These are phyloP conservation scores for Carallia pectinifolia DNA, from an alignment of 345 rosid genomes.

Conservation along the genomic window DNA sequence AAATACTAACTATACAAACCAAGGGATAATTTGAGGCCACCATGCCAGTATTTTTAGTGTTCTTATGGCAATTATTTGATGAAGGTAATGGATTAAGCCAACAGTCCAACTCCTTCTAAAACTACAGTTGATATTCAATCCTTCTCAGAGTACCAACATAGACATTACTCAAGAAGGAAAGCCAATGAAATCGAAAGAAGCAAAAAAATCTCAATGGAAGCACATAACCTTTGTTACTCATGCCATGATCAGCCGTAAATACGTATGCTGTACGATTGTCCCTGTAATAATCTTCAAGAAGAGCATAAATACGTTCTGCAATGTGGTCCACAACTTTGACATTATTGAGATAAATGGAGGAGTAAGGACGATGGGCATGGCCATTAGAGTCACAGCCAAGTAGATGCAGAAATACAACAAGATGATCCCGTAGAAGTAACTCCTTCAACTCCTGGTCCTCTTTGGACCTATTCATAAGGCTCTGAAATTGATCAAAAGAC, in stretches of 20 bases:
- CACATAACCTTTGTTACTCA: slow-evolving; percentile 86
- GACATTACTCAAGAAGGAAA: neutral
- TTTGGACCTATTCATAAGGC: slow-evolving; percentile 79
- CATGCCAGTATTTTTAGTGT: neutral
- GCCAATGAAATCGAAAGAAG: neutral
- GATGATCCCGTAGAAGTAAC: slow-evolving; percentile 74
- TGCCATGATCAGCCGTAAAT: slow-evolving; percentile 97
- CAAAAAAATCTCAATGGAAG: neutral
- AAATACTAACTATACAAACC: neutral
- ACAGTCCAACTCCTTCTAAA: neutral
- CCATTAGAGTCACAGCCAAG: slow-evolving; percentile 99
- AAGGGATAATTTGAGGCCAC: neutral
- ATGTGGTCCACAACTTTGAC: slow-evolving; percentile 90
- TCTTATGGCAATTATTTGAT: neutral
- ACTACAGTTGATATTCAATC: neutral
- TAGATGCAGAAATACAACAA: slow-evolving; percentile 84
- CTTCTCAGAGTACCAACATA: neutral
- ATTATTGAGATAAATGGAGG: slow-evolving; percentile 90
- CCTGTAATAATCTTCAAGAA: slow-evolving; percentile 78
- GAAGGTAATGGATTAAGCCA: neutral
- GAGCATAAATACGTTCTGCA: slow-evolving; percentile 69
- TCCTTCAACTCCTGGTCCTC: slow-evolving; percentile 68
- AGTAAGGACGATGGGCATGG: slow-evolving; percentile 94
- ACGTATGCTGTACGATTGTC: slow-evolving; percentile 86
- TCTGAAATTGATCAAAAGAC: slow-evolving; percentile 93